These are phyloP conservation scores for Candida xiaguanensis DNA, from an alignment of 805 yeast genomes.

Conservation along the genomic window DNA sequence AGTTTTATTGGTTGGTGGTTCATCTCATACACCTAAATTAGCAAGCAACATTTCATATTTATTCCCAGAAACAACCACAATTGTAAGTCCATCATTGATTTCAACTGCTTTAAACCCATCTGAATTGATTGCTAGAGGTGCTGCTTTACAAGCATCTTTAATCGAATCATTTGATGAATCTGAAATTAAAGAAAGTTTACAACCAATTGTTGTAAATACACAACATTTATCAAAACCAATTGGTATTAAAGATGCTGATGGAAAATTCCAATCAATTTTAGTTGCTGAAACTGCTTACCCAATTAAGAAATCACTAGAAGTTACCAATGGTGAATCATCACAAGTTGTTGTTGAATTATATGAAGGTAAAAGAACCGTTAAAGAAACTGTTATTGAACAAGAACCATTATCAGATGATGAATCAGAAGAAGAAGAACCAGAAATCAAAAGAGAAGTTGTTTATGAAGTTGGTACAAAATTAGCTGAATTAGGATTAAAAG, in stretches of 20 bases:
- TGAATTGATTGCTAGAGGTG: constrained; percentile 89
- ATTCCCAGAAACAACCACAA: constrained; percentile 76
- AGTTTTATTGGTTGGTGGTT: constrained; percentile 90
- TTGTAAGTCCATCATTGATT: constrained; percentile 74
- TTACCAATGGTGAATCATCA: constrained; percentile 60
- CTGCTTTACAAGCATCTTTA: constrained; percentile 93
- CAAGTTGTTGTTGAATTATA: constrained; percentile 62
- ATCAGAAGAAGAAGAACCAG: constrained; percentile 85
- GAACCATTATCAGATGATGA: constrained; percentile 52
- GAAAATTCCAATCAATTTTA: constrained; percentile 68
- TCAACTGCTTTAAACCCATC: constrained; percentile 81
- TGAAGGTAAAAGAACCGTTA: constrained; percentile 82
- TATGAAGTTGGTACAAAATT: constrained; percentile 70
- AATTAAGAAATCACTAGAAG: constrained; percentile 67
- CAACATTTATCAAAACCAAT: constrained; percentile 81
- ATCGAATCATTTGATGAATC: constrained; percentile 79
- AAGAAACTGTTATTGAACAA: constrained; percentile 77
- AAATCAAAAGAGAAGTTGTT: constrained; percentile 70
- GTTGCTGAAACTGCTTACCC: constrained; percentile 89
- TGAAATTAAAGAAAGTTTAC: constrained; percentile 73
- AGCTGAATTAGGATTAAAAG: constrained; percentile 75
- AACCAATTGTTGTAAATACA: constrained; percentile 82
- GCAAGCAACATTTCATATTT: constrained; percentile 66
- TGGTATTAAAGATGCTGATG: constrained; percentile 75
- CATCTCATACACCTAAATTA: constrained; percentile 88